These are phyloP conservation scores for Lactarius indigo DNA, from an alignment of 768 basidiomycete species.

Conservation along the genomic window DNA sequence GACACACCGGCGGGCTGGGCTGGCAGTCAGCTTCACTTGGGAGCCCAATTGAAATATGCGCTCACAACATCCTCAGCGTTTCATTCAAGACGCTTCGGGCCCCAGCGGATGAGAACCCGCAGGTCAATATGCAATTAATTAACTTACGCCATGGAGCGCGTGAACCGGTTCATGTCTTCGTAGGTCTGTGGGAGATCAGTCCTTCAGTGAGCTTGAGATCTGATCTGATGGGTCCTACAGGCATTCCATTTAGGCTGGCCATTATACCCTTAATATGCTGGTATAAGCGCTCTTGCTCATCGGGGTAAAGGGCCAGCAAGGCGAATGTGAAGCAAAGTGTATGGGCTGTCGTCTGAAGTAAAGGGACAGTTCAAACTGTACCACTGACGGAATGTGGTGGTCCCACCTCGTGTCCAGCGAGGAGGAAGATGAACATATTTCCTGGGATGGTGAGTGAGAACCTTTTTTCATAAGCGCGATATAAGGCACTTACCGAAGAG, in stretches of 20 bases:
- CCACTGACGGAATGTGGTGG: background rate
- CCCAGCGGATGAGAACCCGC: background rate
- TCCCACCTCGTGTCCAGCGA: slow-evolving; percentile 35
- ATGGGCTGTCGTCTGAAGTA: slow-evolving; percentile 36
- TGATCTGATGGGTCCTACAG: background rate
- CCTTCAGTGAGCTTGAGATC: background rate
- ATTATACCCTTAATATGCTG: slow-evolving; percentile 35
- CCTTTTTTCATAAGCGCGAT: background rate
- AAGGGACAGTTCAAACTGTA: background rate
- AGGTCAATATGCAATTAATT: background rate
- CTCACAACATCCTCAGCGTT: slow-evolving; percentile 42
- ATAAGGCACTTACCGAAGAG: slow-evolving; percentile 20
- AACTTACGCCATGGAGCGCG: slow-evolving; percentile 26
- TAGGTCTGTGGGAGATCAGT: slow-evolving; percentile 22
- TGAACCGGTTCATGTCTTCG: slow-evolving; percentile 26
- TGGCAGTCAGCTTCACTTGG: background rate
- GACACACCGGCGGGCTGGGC: slow-evolving; percentile 15
- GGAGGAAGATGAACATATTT: slow-evolving; percentile 34
- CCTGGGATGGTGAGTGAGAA: background rate
- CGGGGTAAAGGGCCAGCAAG: slow-evolving; percentile 40
- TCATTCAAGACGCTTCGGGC: slow-evolving; percentile 45
- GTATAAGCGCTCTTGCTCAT: slow-evolving; percentile 41
- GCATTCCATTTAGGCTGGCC: slow-evolving; percentile 29
- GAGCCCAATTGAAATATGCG: background rate
- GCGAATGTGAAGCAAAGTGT: slow-evolving; percentile 39